These are phyloP conservation scores for Magnolia sinica DNA, from an alignment of 164 flowering plant genomes.

Conservation along the genomic window DNA sequence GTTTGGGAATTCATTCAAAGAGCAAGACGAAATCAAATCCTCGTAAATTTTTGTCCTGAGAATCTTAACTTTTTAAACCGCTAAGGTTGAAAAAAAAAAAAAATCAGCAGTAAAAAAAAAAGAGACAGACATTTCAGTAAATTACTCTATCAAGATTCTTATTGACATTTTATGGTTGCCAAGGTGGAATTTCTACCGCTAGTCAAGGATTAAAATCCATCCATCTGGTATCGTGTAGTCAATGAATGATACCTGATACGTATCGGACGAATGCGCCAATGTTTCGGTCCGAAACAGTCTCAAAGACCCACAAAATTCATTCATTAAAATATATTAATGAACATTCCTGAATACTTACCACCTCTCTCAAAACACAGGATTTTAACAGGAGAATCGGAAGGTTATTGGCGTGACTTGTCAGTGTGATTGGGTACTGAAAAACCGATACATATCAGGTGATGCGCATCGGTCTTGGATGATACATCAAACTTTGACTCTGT, in stretches of 20 bases:
- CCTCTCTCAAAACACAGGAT: background rate
- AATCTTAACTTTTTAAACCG: background rate
- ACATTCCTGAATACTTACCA: background rate
- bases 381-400: background rate
- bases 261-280: too few species aligned
- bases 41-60: background rate
- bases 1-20: background rate
- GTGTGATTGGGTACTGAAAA: too few species aligned
- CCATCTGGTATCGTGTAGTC: too few species aligned
- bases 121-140: background rate
- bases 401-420: background rate
- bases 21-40: background rate
- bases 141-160: background rate
- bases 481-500: too few species aligned
- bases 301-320: background rate
- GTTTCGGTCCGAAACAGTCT: background rate
- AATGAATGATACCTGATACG: too few species aligned
- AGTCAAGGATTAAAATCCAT: too few species aligned
- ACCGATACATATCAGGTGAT: too few species aligned
- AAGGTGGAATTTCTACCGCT: too few species aligned
- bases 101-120: background rate
- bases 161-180: background rate
- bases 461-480: too few species aligned
- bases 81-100: background rate
- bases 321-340: too few species aligned